phyloP scores from a whole-genome alignment of 1,139 yeast species.

The Candida freyschussii region DNA sequence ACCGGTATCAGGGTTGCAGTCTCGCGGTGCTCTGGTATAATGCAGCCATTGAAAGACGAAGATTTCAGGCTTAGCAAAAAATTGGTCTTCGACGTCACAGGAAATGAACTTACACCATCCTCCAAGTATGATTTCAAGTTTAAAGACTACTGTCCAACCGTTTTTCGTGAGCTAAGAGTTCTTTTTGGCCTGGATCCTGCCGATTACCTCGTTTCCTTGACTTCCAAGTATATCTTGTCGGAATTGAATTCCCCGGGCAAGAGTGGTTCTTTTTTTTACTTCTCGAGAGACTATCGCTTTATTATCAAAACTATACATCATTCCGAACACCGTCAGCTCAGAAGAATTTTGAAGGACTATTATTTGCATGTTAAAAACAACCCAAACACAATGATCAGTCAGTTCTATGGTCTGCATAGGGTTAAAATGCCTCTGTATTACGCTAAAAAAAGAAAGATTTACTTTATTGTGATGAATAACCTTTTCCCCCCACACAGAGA shows the following conservation, averaged over 20 bases:
- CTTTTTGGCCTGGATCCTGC: slow-evolving; percentile 90
- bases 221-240: slow-evolving; percentile 87
- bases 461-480: slow-evolving; percentile 95
- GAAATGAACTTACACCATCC: slow-evolving; percentile 86
- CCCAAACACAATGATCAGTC: slow-evolving; percentile 87
- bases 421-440: slow-evolving; percentile 73
- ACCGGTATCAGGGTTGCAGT: slow-evolving; percentile 97
- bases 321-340: slow-evolving; percentile 80
- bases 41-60: slow-evolving; percentile 61
- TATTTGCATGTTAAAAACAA: slow-evolving; percentile 74
- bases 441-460: slow-evolving; percentile 66
- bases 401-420: slow-evolving; percentile 92
- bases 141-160: slow-evolving; percentile 94
- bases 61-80: slow-evolving; percentile 75
- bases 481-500: slow-evolving; percentile 92
- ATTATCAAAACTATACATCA: slow-evolving; percentile 96
- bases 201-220: slow-evolving; percentile 85
- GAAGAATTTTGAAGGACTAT: slow-evolving; percentile 71
- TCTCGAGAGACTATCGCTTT: slow-evolving; percentile 87
- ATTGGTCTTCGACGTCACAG: slow-evolving; percentile 80
- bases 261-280: slow-evolving; percentile 93
- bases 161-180: slow-evolving; percentile 77
- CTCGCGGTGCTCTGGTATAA: slow-evolving; percentile 82
- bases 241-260: slow-evolving; percentile 97
- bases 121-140: slow-evolving; percentile 94